Evolutionary conservation across 202 grass and related monocot genomes (phyloP), one percentile per base, ranked within the genome.

Genomic region (Panicum virgatum): DNA sequence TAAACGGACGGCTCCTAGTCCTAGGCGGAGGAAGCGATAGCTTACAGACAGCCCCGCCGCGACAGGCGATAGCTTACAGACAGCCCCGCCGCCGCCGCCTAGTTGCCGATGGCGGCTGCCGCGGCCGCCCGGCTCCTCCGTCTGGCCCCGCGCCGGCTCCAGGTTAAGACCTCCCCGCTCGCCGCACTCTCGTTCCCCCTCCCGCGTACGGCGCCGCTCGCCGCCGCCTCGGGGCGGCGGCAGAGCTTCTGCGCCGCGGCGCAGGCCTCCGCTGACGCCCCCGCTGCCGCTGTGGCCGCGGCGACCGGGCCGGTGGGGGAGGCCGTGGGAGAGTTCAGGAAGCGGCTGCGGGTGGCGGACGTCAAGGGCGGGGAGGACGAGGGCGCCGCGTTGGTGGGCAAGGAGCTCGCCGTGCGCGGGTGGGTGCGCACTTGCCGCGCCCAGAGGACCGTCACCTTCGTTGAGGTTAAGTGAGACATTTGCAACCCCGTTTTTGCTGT

Each of bases 371-470:
- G 90, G 30, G 79, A 76, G 37, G 90, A 91, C 45, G 84, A 95
- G 73, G 96, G 96, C 25, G 30, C 85, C 39, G 80, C 76, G 11
- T 89, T 87, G 90, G 74, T 98, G 19, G 92, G 92, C 44, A 87
- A 91, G 85, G 69, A 81, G 45, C 87, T 98, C 38, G 60, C 76
- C 43, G 72, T 95, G 63, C 94, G 96, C 79, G 96, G 96, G 1
- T 98, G 92, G 96, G 88, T 95, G 39, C 88, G 96, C 63, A 98
- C 96, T 48, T 98, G 96, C 86, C 90, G 96, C 50, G 92, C 87
- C 47, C 96, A 98, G 76, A 98, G 92, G 82, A 91, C 88, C 26
- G 90, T 98, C 82, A 98, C 96, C 12, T 98, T 98, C 77, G 90
- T 98, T 39, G 96, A 98, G 96, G 96, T 97, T 46, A 34, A 34